Evolutionary conservation across 2,329 filamentous ascomycete genomes (phyloP), one percentile per base, ranked within the genome.

Genomic region (Apiospora malaysiana): DNA sequence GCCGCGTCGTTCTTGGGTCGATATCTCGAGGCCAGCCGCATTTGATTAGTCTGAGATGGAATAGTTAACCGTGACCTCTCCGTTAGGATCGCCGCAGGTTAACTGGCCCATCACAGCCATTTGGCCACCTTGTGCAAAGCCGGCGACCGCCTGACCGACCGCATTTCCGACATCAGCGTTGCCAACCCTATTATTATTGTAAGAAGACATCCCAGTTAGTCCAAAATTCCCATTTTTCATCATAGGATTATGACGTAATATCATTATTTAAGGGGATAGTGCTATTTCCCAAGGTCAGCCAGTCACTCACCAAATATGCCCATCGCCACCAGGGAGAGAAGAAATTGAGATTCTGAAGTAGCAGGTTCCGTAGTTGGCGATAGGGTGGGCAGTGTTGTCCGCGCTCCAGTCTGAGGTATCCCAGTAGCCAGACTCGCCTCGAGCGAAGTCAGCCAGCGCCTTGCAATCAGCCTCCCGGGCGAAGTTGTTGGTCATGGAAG

Each of bases 401-500:
- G 16, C 8, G 7, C 1, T 9, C 56, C 56, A 63, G 56, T 63
- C 32, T 4, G 8, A 63, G 8, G 56, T 63, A 21, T 63, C 56
- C 56, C 56, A 63, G 32, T 63, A 63, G 21, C 56, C 56, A 7
- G 21, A 1, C 18, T 2, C 3, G 32, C 2, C 8, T 7, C 8
- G 6, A 4, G 18, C 3, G 18, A 2, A 10, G 32, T 4, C 3
- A 4, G 32, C 27, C 32, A 63, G 56, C 32, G n/a, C 9, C 56
- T 63, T 40, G 32, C 56, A 63, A 18, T 63, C 56, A n/a, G 56
- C 56, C 32, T 63, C 56, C 18, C 56, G 56, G 5, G 56, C 56
- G 32, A 40, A 63, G 56, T 63, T 5, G 18, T 18, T 12, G 4
- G 27, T 40, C 56, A 63, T 63, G 21, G 27, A 21, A 5, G 18